Evolutionary conservation across 2,329 filamentous ascomycete genomes (phyloP), one percentile per base, ranked within the genome.

Genomic region (Colletotrichum navitas): DNA sequence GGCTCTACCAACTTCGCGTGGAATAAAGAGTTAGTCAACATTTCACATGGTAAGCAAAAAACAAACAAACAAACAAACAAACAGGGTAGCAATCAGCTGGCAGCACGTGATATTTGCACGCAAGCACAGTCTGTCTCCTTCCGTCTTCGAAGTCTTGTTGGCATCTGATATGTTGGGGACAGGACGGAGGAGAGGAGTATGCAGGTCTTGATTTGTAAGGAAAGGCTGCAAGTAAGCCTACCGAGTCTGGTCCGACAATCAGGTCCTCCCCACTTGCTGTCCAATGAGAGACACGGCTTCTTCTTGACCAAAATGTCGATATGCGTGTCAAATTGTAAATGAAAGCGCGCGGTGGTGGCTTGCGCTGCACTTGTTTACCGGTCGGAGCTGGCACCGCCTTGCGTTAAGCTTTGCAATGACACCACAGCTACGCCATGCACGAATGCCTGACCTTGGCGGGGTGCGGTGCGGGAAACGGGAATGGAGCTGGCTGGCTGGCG

Each of bases 161-260:
- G 29, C 49, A 16, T 63, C 34, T 39, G 60, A 32, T 63, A 63
- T 52, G 24, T 51, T 63, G 16, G 43, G 6, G 18, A 34, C 5
- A 45, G 7, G 36, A 43, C 8, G n/a, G 59, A 49, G 51, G 29
- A 61, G 36, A n/a, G 32, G 34, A 63, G 29, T 36, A 51, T 56
- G 60, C 41, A 71, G 24, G 24, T 63, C n/a, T 36, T 60, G 63
- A 58, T 60, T 68, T 66, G 58, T 59, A 72, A 72, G 64, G 47
- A 73, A 70, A 73, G 66, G 66, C 66, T 63, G 68, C 51, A 65
- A 49, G 55, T 34, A 73, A 63, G 65, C 72, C 69, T 74, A 74
- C 72, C 72, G 47, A 66, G 59, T 72, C 51, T 68, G 49, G 36
- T 68, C 59, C 47, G 59, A 16, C 24, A 8, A 24, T 29, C 39